These are phyloP conservation scores for Petunia secreta DNA, from an alignment of 257 asterid species.

Conservation along the genomic window DNA sequence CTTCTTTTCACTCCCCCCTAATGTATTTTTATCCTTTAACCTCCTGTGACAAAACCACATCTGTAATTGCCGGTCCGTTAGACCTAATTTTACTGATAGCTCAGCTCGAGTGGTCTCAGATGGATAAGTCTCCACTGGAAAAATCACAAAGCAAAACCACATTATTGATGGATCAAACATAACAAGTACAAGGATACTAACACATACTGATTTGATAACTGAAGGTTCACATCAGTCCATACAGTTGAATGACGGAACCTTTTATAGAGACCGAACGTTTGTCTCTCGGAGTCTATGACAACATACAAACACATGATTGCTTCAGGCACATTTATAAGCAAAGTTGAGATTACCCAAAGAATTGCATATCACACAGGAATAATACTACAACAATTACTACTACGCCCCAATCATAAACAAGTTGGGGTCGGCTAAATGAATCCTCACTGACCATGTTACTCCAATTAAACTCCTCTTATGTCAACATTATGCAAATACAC, in stretches of 20 bases:
- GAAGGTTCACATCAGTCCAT: constrained; percentile 18
- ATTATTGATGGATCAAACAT: constrained; percentile 22
- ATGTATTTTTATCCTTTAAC: constrained; percentile 87
- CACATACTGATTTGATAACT: not conserved
- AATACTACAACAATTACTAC: not conserved
- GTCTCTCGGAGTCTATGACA: not conserved
- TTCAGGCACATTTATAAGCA: not conserved
- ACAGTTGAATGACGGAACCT: not conserved
- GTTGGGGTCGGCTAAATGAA: too few relatives aligned
- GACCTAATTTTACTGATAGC: constrained; percentile 68
- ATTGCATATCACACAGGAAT: constrained; percentile 12
- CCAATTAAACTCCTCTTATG: too few relatives aligned
- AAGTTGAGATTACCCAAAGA: not conserved
- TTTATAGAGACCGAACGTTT: not conserved
- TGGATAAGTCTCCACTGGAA: constrained; percentile 89
- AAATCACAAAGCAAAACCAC: constrained; percentile 27
- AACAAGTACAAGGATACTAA: not conserved
- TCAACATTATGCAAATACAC: too few relatives aligned
- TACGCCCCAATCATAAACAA: not conserved
- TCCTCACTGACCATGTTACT: too few relatives aligned
- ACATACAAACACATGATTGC: not conserved
- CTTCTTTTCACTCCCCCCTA: constrained; percentile 61
- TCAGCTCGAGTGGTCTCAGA: constrained; percentile 89
- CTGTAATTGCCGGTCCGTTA: constrained; percentile 94
- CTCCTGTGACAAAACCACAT: constrained; percentile 99